phyloP scores from a whole-genome alignment of 2,329 filamentous ascomycete species.

The Clonostachys solani region DNA sequence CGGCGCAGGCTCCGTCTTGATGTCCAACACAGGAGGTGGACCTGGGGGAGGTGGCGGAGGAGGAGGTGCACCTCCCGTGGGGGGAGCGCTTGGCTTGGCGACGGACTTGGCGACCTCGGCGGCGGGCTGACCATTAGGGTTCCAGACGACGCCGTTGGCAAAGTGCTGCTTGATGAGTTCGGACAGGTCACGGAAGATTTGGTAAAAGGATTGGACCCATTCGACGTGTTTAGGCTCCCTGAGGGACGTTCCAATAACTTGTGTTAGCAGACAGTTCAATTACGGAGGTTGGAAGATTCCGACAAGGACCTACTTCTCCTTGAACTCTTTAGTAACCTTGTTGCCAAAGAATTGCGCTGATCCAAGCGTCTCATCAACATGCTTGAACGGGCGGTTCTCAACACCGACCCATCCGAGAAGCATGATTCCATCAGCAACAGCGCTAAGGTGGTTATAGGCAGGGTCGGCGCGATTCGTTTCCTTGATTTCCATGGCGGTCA shows the following conservation, averaged over 20 bases:
- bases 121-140: constrained; percentile 69
- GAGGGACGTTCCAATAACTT: not conserved
- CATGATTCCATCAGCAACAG: constrained; percentile 86
- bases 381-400: constrained; percentile 77
- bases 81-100: constrained; percentile 40
- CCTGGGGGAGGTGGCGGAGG: constrained; percentile 68
- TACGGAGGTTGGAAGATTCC: not conserved
- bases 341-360: constrained; percentile 94
- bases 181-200: constrained; percentile 77
- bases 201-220: constrained; percentile 91
- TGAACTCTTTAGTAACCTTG: constrained; percentile 85
- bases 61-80: constrained; percentile 44
- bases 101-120: constrained; percentile 62
- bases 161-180: constrained; percentile 85
- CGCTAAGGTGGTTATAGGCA: constrained; percentile 76
- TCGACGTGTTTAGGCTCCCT: constrained; percentile 79
- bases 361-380: constrained; percentile 77
- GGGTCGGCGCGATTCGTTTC: constrained; percentile 75
- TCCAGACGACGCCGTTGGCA: constrained; percentile 79
- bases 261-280: not conserved
- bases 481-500: constrained; percentile 74
- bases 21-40: constrained; percentile 62
- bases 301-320: constrained; percentile 50
- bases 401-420: constrained; percentile 88
- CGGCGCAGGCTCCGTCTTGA: constrained; percentile 35